A percentile compares a stretch with the other conserved stretches of the same genome.
phyloP scores from a whole-genome alignment of 257 asterid species.

The Parsonsia alboflavescens region DNA sequence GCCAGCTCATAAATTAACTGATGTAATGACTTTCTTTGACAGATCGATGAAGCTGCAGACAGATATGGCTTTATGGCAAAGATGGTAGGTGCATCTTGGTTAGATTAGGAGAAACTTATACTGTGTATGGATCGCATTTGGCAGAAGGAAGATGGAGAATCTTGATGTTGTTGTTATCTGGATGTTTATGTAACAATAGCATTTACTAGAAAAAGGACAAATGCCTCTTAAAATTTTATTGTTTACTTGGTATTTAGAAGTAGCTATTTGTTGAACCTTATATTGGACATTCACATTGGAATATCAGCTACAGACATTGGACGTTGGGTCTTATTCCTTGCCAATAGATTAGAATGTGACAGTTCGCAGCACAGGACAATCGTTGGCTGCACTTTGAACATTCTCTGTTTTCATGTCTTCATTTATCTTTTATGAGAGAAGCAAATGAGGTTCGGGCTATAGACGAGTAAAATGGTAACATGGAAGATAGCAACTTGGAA shows the following conservation, averaged over 20 bases:
- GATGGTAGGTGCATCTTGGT: conserved; percentile 68
- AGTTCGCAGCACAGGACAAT: no score
- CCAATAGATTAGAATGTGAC: no score
- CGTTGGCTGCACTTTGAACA: no score
- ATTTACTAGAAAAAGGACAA: not conserved
- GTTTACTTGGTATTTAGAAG: not conserved
- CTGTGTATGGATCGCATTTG: not conserved
- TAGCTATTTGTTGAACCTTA: no score
- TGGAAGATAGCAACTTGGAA: not conserved
- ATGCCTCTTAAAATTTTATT: not conserved
- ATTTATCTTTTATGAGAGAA: no score
- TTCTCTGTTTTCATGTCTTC: no score
- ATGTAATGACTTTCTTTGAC: conserved; percentile 7
- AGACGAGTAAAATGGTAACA: no score
- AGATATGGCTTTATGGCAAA: conserved; percentile 78
- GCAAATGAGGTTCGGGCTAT: no score
- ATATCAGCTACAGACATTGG: no score
- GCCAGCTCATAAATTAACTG: conserved; percentile 2
- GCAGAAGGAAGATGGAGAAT: not conserved
- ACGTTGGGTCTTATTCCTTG: no score
- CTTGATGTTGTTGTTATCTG: not conserved
- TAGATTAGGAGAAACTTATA: conserved; percentile 32
- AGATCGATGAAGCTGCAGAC: conserved; percentile 90
- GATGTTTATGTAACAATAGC: not conserved
- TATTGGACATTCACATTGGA: no score